Base-by-base conservation (phyloP, 2,329 filamentous ascomycete genomes). In the Phoma sp. region DNA sequence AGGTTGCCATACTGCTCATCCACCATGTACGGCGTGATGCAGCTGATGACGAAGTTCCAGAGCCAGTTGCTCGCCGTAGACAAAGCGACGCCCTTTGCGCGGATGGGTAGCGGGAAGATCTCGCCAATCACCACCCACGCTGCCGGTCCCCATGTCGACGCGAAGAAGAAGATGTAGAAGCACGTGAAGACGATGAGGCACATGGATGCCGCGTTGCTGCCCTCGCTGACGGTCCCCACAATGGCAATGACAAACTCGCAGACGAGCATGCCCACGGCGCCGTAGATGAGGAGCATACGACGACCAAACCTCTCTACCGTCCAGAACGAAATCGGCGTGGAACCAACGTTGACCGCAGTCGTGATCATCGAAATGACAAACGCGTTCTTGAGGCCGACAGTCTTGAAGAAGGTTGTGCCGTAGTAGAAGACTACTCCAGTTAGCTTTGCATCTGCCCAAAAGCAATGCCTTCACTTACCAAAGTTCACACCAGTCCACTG, bases 121-220 rank as follows among this genome's bases (percentile, higher is more conserved):
- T 96, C 92, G 73, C 92, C 92, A 69, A 95, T 93, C 65, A 96
- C 84, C 52, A 83, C 81, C 84, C 84, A 86, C 24, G 82, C 83
- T 51, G 81, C 88, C 6, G 91, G 91, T 48, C 92, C 92, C 92
- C 91, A 96, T 61, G 92, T 96, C 55, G 85, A 87, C 57, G 92
- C 92, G 75, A 96, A 96, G 84, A 89, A 94, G 84, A 91, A 92
- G 82, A 96, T 93, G 84, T 92, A 95, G 81, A 96, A 88, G 80
- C 88, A 89, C 72, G 95, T 95, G 80, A 96, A 95, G 58, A 90
- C 86, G 63, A 96, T 92, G 82, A 93, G 76, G 63, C 64, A 71
- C 25, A 73, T 67, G 43, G 75, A 72, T 1, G 86, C 87, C 2
- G 79, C 62, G 57, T 82, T 77, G 74, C 88, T 76, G 19, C 69